Percentiles rank a stretch among this genome's conserved stretches.
These are phyloP conservation scores for Pseudogymnoascus verrucosus DNA, from an alignment of 2,329 filamentous ascomycete species.

Conservation along the genomic window DNA sequence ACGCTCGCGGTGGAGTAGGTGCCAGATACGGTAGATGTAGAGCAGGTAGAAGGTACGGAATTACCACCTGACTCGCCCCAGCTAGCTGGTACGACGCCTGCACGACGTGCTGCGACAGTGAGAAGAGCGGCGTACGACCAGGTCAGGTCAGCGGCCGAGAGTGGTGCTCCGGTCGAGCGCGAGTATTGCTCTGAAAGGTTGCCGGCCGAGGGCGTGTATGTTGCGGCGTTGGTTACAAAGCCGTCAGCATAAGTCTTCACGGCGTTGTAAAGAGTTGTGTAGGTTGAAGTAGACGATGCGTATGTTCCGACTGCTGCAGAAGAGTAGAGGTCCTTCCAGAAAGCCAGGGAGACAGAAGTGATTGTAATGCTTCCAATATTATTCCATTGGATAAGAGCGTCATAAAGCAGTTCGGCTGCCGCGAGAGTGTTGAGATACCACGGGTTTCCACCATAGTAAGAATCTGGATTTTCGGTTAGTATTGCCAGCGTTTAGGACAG, in stretches of 20 bases:
- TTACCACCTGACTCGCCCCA: conserved; percentile 33
- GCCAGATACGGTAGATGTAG: too few relatives aligned
- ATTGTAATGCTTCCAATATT: conserved; percentile 54
- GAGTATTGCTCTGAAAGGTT: conserved; percentile 60
- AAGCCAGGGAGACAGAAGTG: conserved; percentile 55
- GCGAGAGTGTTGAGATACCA: conserved; percentile 74
- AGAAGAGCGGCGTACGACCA: conserved; percentile 69
- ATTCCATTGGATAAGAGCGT: conserved; percentile 66
- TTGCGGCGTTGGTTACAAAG: conserved; percentile 40
- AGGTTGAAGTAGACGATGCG: conserved; percentile 43
- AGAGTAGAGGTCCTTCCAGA: conserved; percentile 65
- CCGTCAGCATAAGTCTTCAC: conserved; percentile 56
- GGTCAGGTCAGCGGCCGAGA: conserved; percentile 61
- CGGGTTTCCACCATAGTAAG: conserved; percentile 70
- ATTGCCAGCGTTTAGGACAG: too few relatives aligned
- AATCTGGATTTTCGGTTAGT: too few relatives aligned
- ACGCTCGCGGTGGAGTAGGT: too few relatives aligned
- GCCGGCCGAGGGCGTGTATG: conserved; percentile 49
- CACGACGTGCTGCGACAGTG: conserved; percentile 49
- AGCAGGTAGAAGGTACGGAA: too few relatives aligned
- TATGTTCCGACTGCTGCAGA: conserved; percentile 50
- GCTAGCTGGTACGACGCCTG: conserved; percentile 44
- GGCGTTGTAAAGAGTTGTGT: conserved; percentile 36
- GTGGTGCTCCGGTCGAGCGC: conserved; percentile 41
- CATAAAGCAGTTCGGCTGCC: conserved; percentile 73